Percentiles rank a stretch among this genome's conserved stretches.
Conservation (phyloP, 768 basidiomycete genomes). For the Phylloporus arenicola region DNA sequence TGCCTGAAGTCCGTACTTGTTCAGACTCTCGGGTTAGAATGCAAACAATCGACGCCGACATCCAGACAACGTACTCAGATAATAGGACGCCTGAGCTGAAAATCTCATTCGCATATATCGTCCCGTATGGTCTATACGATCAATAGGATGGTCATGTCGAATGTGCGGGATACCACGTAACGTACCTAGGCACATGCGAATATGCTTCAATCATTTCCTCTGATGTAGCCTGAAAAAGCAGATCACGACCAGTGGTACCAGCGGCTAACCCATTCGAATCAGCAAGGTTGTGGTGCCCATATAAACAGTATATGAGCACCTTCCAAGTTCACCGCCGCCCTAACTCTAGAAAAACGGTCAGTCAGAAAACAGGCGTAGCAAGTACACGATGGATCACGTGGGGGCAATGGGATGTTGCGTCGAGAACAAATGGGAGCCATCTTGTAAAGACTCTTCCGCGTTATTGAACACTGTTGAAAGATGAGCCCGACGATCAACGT, state of each 20-base stretch:
- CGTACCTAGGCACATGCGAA: constrained; percentile 71
- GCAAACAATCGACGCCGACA: constrained; percentile 1
- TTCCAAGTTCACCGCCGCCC: constrained; percentile 88
- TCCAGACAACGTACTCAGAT: constrained; percentile 62
- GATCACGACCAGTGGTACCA: constrained; percentile 79
- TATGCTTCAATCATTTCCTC: constrained; percentile 93
- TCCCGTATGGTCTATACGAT: constrained; percentile 70
- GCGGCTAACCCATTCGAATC: constrained; percentile 48
- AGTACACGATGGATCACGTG: constrained; percentile 46
- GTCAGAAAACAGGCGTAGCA: neutral
- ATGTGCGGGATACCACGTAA: neutral
- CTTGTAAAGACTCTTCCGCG: constrained; percentile 92
- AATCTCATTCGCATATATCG: constrained; percentile 84
- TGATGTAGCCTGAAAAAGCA: constrained; percentile 94
- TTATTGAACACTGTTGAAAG: constrained; percentile 76
- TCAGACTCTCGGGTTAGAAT: constrained; percentile 4
- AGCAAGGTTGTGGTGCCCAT: neutral
- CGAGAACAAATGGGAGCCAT: constrained; percentile 89
- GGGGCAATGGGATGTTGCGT: constrained; percentile 76
- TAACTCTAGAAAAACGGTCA: constrained; percentile 47
- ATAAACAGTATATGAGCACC: constrained; percentile 35
- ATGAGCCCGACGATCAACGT: neutral
- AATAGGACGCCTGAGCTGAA: constrained; percentile 88
- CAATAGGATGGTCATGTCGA: neutral
- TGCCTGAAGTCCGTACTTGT: constrained; percentile 91